phyloP scores from a whole-genome alignment of 371 early-diverging fungal genomes.

The Rhizopus sp. region DNA sequence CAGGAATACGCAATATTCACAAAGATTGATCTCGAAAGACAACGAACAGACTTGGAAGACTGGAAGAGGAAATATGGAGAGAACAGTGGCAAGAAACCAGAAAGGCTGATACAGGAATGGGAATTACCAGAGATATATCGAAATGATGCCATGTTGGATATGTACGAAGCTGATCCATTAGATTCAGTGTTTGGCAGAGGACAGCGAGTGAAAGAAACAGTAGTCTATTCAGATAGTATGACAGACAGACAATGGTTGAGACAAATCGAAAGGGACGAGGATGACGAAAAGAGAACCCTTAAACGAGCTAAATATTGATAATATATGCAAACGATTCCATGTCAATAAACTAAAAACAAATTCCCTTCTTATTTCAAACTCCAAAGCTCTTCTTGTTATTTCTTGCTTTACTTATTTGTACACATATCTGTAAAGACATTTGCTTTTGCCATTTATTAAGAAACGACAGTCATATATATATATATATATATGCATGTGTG shows the following conservation, averaged over 20 bases:
- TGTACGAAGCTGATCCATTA: constrained; percentile 42
- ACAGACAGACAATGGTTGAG: constrained; percentile 92
- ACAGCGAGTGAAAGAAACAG: constrained; percentile 64
- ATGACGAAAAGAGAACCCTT: constrained; percentile 5
- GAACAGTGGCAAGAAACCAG: constrained; percentile 53
- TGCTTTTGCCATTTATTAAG: too few species aligned
- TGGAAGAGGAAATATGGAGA: constrained; percentile 46
- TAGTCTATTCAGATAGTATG: constrained; percentile 90
- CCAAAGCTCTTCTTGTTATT: constrained; percentile 1
- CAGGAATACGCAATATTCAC: constrained; percentile 45
- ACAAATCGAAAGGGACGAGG: constrained; percentile 19
- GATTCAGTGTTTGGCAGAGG: constrained; percentile 65
- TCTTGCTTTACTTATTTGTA: too few species aligned
- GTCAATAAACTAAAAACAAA: background rate
- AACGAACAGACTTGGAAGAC: constrained; percentile 37
- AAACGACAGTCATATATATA: too few species aligned
- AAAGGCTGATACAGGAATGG: constrained; percentile 79
- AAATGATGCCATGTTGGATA: constrained; percentile 42
- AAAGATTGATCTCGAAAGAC: constrained; percentile 53
- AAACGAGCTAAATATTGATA: constrained; percentile 16
- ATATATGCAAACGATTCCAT: background rate
- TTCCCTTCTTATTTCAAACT: constrained; percentile 12
- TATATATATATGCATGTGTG: too few species aligned
- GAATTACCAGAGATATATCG: constrained; percentile 89
- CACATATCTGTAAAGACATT: too few species aligned